Evolutionary conservation across 345 rosid species (phyloP).

Genomic region (Fremontodendron californicum): DNA sequence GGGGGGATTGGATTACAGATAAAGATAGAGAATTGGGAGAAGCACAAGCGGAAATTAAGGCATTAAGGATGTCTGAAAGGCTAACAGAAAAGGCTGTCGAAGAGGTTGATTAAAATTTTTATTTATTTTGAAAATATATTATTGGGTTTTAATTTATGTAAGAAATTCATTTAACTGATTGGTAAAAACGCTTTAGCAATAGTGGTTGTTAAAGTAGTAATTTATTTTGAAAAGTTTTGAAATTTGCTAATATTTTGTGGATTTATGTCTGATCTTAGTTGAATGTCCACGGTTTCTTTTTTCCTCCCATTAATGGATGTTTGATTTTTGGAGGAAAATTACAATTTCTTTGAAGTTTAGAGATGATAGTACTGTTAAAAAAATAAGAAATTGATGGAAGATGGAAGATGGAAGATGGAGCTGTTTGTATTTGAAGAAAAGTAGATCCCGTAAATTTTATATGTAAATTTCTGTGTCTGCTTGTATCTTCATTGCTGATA

Average conservation of each 20-base stretch:
- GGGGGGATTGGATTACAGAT: slow-evolving; percentile 49
- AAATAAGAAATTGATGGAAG: not conserved
- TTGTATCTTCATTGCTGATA: not conserved
- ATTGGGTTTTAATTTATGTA: not conserved
- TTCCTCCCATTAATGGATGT: not conserved
- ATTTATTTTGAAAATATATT: not conserved
- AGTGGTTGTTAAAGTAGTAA: not conserved
- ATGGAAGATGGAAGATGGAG: not conserved
- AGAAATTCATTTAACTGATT: not conserved
- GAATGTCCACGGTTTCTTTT: not conserved
- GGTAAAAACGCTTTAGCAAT: not conserved
- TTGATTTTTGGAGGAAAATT: not conserved
- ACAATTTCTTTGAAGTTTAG: not conserved
- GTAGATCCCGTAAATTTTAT: not conserved
- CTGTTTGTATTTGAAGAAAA: not conserved
- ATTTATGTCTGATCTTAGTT: not conserved
- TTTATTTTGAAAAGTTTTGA: not conserved
- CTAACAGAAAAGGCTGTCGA: slow-evolving; percentile 97
- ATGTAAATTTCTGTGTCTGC: not conserved
- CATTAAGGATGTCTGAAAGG: slow-evolving; percentile 73
- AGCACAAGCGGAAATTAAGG: slow-evolving; percentile 89
- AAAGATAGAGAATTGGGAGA: slow-evolving; percentile 89
- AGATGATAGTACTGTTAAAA: not conserved
- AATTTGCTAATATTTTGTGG: not conserved
- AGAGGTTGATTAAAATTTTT: slow-evolving; percentile 53